phyloP scores from a whole-genome alignment of 2,329 filamentous ascomycete species.

The Coniochaeta pulveracea region DNA sequence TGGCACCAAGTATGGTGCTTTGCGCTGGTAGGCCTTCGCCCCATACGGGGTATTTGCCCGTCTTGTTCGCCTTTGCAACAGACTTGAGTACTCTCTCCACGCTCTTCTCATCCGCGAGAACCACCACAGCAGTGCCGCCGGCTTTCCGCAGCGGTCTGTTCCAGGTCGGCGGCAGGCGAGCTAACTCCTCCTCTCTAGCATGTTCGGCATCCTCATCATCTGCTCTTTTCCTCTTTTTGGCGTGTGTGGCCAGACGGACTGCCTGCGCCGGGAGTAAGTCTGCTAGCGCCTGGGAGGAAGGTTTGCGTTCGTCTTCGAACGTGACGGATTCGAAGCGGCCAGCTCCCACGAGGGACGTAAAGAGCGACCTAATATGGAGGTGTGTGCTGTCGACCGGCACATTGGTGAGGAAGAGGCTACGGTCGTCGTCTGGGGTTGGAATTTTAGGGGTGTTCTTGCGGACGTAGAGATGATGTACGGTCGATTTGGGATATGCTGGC shows the following conservation, averaged over 20 bases:
- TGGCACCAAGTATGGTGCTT: slow-evolving; percentile 43
- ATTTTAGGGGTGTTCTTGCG: slow-evolving; percentile 73
- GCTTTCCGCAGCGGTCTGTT: slow-evolving; percentile 57
- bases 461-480: slow-evolving; percentile 77
- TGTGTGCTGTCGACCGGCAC: slow-evolving; percentile 76
- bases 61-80: slow-evolving; percentile 48
- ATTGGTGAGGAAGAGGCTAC: slow-evolving; percentile 86
- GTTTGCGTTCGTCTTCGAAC: slow-evolving; percentile 54
- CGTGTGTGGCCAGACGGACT: slow-evolving; percentile 23
- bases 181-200: slow-evolving; percentile 43
- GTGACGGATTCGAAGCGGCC: slow-evolving; percentile 67
- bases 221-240: slow-evolving; percentile 44
- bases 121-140: slow-evolving; percentile 68
- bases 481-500: slow-evolving; percentile 48
- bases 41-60: slow-evolving; percentile 56
- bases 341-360: slow-evolving; percentile 61
- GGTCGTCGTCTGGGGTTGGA: slow-evolving; percentile 58
- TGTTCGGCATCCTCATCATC: slow-evolving; percentile 47
- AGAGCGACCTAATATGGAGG: slow-evolving; percentile 63
- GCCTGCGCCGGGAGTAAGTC: slow-evolving; percentile 29
- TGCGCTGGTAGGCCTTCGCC: slow-evolving; percentile 48
- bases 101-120: slow-evolving; percentile 75
- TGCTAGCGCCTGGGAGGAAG: slow-evolving; percentile 10
- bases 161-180: slow-evolving; percentile 62
- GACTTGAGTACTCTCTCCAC: slow-evolving; percentile 69